These are phyloP conservation scores for Catharanthus roseus DNA, from an alignment of 257 asterid genomes.

Conservation along the genomic window DNA sequence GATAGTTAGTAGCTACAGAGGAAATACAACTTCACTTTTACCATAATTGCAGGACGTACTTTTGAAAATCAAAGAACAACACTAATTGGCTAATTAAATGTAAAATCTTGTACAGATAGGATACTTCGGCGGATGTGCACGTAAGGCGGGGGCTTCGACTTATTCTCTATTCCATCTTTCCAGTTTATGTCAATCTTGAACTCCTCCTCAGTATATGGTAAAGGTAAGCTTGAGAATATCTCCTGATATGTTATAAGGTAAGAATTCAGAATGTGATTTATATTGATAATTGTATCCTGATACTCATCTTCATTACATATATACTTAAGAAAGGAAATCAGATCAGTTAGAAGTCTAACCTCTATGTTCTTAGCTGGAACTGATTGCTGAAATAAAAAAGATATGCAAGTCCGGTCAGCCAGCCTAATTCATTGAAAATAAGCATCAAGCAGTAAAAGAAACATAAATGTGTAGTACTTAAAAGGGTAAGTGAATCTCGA, in stretches of 20 bases:
- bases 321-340: constrained; percentile 12
- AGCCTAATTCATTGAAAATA: constrained; percentile 31
- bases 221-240: constrained; percentile 58
- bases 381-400: constrained; percentile 42
- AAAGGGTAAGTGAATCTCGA: not conserved
- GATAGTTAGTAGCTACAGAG: not conserved
- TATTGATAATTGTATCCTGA: not conserved
- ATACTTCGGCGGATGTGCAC: constrained; percentile 80
- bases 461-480: constrained; percentile 9
- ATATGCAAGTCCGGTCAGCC: constrained; percentile 45
- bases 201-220: constrained; percentile 62
- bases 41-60: not conserved
- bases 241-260: constrained; percentile 43
- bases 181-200: constrained; percentile 71
- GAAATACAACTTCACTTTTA: not conserved
- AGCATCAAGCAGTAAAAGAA: constrained; percentile 28
- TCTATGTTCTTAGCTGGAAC: constrained; percentile 43
- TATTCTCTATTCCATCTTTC: constrained; percentile 49
- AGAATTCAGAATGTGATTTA: not conserved
- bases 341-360: constrained; percentile 41
- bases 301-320: not conserved
- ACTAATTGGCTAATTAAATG: constrained; percentile 11
- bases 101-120: constrained; percentile 35
- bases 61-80: not conserved
- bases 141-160: constrained; percentile 60